These are phyloP conservation scores for Linum lewisii DNA, from an alignment of 345 rosid species.

Conservation along the genomic window DNA sequence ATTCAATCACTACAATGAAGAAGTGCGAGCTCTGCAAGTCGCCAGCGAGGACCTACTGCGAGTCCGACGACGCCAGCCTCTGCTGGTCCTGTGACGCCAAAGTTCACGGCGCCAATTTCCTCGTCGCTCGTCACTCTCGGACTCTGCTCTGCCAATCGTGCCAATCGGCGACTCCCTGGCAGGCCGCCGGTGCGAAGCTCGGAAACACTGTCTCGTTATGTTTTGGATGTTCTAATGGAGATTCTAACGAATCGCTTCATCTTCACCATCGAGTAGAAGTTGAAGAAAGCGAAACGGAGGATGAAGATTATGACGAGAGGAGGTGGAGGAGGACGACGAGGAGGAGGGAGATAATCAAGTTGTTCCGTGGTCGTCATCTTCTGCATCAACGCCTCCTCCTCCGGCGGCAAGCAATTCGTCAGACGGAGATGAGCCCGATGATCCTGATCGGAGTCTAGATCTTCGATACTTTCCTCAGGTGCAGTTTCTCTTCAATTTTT, in stretches of 20 bases:
- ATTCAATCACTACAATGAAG: background rate
- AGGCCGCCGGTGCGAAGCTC: conserved; percentile 48
- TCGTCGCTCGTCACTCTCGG: conserved; percentile 55
- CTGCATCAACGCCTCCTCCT: conserved; percentile 15
- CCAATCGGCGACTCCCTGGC: conserved; percentile 46
- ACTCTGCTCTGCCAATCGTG: conserved; percentile 49
- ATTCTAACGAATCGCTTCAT: conserved; percentile 4
- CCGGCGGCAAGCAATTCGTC: conserved; percentile 25
- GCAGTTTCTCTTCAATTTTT: background rate
- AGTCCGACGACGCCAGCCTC: background rate
- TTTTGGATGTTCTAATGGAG: conserved; percentile 19
- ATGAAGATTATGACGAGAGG: background rate
- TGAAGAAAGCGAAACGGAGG: conserved; percentile 15
- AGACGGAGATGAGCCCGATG: conserved; percentile 6
- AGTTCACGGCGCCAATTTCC: conserved; percentile 6
- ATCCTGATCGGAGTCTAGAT: conserved; percentile 21
- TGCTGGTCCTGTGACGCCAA: background rate
- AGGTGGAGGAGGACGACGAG: conserved; percentile 9
- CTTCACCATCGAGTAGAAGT: conserved; percentile 11
- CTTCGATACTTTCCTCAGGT: conserved; percentile 10
- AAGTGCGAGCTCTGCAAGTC: background rate
- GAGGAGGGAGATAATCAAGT: conserved; percentile 47
- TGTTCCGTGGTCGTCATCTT: conserved; percentile 32
- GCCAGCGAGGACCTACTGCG: background rate
- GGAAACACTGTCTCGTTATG: conserved; percentile 51